These are phyloP conservation scores for Leccinum uliginosum DNA, from an alignment of 768 basidiomycete species.

Conservation along the genomic window DNA sequence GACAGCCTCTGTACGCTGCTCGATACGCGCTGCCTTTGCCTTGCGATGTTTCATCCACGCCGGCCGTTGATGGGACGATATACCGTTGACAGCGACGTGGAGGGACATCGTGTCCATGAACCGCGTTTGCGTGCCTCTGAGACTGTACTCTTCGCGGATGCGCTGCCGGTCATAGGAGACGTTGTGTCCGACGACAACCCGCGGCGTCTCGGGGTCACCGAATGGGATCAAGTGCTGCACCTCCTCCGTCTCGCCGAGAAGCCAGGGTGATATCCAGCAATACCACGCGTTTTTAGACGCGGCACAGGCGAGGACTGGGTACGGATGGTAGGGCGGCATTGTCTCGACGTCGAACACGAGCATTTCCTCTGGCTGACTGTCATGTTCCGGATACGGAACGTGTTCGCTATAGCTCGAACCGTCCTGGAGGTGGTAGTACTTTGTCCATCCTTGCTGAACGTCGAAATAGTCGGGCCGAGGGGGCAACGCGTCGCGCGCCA, in stretches of 20 bases:
- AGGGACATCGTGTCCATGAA: too few species aligned
- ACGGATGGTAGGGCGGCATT: slow-evolving; percentile 30
- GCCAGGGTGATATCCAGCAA: slow-evolving; percentile 93
- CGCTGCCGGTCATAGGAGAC: slow-evolving; percentile 91
- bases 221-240: slow-evolving; percentile 69
- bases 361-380: slow-evolving; percentile 63
- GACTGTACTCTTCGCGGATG: slow-evolving; percentile 75
- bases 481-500: too few species aligned
- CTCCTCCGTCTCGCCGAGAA: slow-evolving; percentile 59
- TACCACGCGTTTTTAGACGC: slow-evolving; percentile 74
- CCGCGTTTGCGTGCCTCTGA: slow-evolving; percentile 61
- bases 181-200: slow-evolving; percentile 89
- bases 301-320: slow-evolving; percentile 21
- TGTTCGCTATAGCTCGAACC: slow-evolving; percentile 64
- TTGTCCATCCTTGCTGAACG: too few species aligned
- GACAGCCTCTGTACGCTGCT: slow-evolving; percentile 57
- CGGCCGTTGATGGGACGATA: slow-evolving; percentile 91
- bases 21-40: too few species aligned
- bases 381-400: slow-evolving; percentile 61
- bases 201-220: slow-evolving; percentile 48
- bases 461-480: too few species aligned
- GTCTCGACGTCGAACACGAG: slow-evolving; percentile 95
- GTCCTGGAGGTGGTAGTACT: too few species aligned
- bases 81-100: slow-evolving; percentile 82
- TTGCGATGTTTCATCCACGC: slow-evolving; percentile 89